phyloP scores from a whole-genome alignment of 768 basidiomycete genomes.

The Punctularia strigosozonata region DNA sequence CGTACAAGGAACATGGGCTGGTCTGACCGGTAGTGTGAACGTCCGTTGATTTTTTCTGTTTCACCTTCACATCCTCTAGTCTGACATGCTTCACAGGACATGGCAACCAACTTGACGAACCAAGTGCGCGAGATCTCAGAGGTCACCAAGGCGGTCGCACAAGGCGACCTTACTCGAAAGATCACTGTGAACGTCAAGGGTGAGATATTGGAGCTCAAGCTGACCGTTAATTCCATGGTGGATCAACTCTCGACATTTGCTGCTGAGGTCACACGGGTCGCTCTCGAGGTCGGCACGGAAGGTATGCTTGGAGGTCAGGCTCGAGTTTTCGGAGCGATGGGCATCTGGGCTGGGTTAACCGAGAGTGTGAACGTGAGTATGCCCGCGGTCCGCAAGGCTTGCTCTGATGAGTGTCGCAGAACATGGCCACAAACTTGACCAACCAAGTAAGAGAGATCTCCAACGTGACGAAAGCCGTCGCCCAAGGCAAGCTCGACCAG shows the following conservation, averaged over 20 bases:
- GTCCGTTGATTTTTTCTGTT: slow-evolving; percentile 56
- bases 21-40: too few relatives aligned
- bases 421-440: too few relatives aligned
- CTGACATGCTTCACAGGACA: slow-evolving; percentile 1
- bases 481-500: slow-evolving; percentile 84
- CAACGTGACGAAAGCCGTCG: slow-evolving; percentile 91
- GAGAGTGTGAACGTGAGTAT: slow-evolving; percentile 18
- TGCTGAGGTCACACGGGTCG: slow-evolving; percentile 86
- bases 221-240: slow-evolving; percentile 91
- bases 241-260: slow-evolving; percentile 60
- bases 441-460: slow-evolving; percentile 89
- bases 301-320: slow-evolving; percentile 97
- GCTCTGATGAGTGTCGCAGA: too few relatives aligned
- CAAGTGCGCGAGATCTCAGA: slow-evolving; percentile 92
- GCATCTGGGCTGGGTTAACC: slow-evolving; percentile 57
- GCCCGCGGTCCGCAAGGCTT: too few relatives aligned
- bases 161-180: slow-evolving; percentile 89
- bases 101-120: slow-evolving; percentile 59
- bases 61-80: not conserved
- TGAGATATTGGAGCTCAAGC: slow-evolving; percentile 91
- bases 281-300: slow-evolving; percentile 93
- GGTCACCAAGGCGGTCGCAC: slow-evolving; percentile 89
- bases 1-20: too few relatives aligned
- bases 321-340: slow-evolving; percentile 78
- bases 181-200: slow-evolving; percentile 86